Evolutionary conservation across 306 rosid genomes (phyloP), one percentile per base, ranked within the genome.

Genomic region (Medicago arabica): DNA sequence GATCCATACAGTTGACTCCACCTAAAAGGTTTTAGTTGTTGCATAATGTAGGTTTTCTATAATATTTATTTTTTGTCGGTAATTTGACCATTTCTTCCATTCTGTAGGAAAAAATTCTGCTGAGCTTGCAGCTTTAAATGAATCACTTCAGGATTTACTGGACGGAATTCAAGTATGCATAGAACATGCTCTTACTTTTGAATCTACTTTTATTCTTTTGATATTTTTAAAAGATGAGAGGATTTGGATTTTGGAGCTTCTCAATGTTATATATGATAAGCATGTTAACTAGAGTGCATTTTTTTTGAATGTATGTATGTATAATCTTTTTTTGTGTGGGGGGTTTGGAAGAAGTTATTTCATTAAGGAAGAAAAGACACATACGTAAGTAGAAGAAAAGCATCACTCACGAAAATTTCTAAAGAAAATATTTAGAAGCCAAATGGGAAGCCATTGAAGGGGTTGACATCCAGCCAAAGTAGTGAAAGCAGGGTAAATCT

Each of bases 111-210:
- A 89, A 90, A 85, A 16, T 82, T 88, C 97, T 54, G 88, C 71
- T 0, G 99, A 95, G 87, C 96, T 95, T 83, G 89, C 92, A 13
- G 96, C 97, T 74, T 84, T 95, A 72, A 95, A 95, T 82, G 93
- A 75, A 82, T 88, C 97, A 65, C 97, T 95, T 79, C 96, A 92
- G 86, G 96, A 92, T 79, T 88, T 95, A 85, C 99, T 95, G 40
- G 93, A 95, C 68, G 99, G 99, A 75, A 95, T 95, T 82, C 97
- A 92, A 84, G 99, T 95, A 87, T 82, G 83, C 36, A 13, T 54
- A 75, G 49, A 71, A 63, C 62, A 3, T 54, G 11, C 80, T 67
- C 60, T 19, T 19, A n/a, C 44, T 73, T 75, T 19, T 15, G 44
- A 51, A 34, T 81, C 38, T 72, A 54, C 41, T 76, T 49, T 61